Evolutionary conservation across 2,329 filamentous ascomycete genomes (phyloP), one percentile per base, ranked within the genome.

Genomic region (Penicillium oxalicum): DNA sequence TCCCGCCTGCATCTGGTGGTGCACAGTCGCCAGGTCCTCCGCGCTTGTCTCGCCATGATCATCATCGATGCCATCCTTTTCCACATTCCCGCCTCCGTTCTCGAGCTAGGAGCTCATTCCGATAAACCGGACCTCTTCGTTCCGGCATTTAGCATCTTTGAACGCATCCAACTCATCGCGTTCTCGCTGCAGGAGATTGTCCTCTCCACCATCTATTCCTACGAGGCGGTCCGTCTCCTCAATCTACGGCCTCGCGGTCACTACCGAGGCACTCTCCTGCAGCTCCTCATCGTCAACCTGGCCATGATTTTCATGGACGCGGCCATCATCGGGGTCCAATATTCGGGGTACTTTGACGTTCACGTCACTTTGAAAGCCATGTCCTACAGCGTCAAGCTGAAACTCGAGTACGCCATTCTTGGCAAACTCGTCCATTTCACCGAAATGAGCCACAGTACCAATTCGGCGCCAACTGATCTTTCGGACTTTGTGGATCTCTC

Each of bases 121-220:
- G 52, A 38, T 6, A 38, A 57, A 43, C 55, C 55, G 0, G 12
- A 13, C 1, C 49, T 56, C 5, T 70, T 68, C 47, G 51, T 55
- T 3, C 24, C 50, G 0, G 69, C 60, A 2, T 75, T 72, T 55
- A 64, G 68, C 27, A 53, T 74, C 40, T 69, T 77, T 60, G 78
- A 81, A 51, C 74, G 76, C 54, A 67, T 80, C 9, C 77, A 81
- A 55, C 70, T 81, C 43, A 72, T 74, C 3, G 67, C 76, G 7
- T 81, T 81, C 59, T 79, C 74, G 48, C 34, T 78, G 5, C 78
- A 81, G 59, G 78, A 81, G 51, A 63, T 74, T 34, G 67, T 78
- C 33, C 70, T 81, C 38, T 79, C 77, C 1, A 58, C 64, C 0
- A 62, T 79, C 11, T 81, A 79, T 56, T 78, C 81, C 37, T 63